phyloP scores from a whole-genome alignment of 2,329 filamentous ascomycete genomes.

The Neonectria neomacrospora region DNA sequence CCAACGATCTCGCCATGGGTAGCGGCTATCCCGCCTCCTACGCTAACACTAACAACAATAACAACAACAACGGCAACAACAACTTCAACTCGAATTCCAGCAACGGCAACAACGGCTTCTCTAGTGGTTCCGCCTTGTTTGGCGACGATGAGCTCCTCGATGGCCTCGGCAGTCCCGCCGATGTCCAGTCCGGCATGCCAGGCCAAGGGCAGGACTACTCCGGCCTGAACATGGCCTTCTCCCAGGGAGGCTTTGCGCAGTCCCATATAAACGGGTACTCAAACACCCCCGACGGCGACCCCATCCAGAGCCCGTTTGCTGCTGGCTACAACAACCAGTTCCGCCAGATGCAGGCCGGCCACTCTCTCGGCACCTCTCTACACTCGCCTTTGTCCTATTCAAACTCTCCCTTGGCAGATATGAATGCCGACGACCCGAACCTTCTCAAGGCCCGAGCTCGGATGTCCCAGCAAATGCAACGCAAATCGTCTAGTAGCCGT shows the following conservation, averaged over 20 bases:
- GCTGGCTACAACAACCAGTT: constrained; percentile 85
- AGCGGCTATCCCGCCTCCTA: constrained; percentile 70
- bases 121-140: constrained; percentile 80
- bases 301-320: constrained; percentile 90
- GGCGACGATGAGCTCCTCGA: constrained; percentile 91
- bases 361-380: constrained; percentile 64
- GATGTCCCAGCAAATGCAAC: constrained; percentile 72
- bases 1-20: constrained; percentile 82
- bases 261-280: constrained; percentile 84
- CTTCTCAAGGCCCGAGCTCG: constrained; percentile 71
- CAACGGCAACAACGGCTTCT: constrained; percentile 77
- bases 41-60: constrained; percentile 58
- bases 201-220: constrained; percentile 67
- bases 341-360: constrained; percentile 71
- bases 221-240: constrained; percentile 68
- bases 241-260: constrained; percentile 68
- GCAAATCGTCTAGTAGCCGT: constrained; percentile 78
- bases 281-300: constrained; percentile 89
- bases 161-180: constrained; percentile 68
- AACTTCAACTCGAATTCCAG: constrained; percentile 67
- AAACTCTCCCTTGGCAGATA: constrained; percentile 56
- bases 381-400: constrained; percentile 55
- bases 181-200: constrained; percentile 62
- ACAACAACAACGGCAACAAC: constrained; percentile 58
- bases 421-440: constrained; percentile 64